Evolutionary conservation across 2,329 filamentous ascomycete species (phyloP).

Genomic region (Diaporthe caulivora): DNA sequence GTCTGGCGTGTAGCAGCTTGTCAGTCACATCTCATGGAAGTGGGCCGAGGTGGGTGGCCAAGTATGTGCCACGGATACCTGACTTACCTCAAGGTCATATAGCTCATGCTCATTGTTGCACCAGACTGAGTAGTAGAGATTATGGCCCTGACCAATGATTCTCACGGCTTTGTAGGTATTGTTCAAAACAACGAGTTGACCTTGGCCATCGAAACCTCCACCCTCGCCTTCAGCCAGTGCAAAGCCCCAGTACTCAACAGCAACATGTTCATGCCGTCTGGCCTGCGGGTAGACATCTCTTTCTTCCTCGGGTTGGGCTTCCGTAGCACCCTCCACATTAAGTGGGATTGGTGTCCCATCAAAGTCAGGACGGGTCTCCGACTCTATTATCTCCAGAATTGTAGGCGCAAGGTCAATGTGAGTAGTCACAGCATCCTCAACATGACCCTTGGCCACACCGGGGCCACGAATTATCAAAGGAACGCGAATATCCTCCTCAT

Average conservation of each 20-base stretch:
- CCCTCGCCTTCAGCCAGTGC: conserved; percentile 49
- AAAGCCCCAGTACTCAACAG: conserved; percentile 60
- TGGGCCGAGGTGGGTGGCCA: not conserved
- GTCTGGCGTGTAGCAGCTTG: not conserved
- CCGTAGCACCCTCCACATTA: not conserved
- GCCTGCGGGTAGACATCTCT: not conserved
- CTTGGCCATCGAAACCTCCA: conserved; percentile 37
- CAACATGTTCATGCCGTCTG: conserved; percentile 60
- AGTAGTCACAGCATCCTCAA: conserved; percentile 63
- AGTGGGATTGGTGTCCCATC: conserved; percentile 65
- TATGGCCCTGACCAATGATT: conserved; percentile 63
- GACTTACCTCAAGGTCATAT: conserved; percentile 67
- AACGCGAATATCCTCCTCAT: conserved; percentile 71
- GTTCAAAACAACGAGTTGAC: conserved; percentile 25
- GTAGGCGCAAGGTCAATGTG: conserved; percentile 76
- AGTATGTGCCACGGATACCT: not conserved
- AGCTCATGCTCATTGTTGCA: conserved; percentile 74
- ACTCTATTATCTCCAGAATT: conserved; percentile 60
- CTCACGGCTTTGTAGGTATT: conserved; percentile 67
- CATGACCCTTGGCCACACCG: conserved; percentile 58
- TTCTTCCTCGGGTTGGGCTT: not conserved
- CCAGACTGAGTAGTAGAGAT: conserved; percentile 74
- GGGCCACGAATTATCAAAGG: conserved; percentile 72
- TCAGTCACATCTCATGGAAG: not conserved
- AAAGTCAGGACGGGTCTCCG: conserved; percentile 60